These are phyloP conservation scores for Ophiostoma sp. DNA, from an alignment of 2,329 filamentous ascomycete species.

Conservation along the genomic window DNA sequence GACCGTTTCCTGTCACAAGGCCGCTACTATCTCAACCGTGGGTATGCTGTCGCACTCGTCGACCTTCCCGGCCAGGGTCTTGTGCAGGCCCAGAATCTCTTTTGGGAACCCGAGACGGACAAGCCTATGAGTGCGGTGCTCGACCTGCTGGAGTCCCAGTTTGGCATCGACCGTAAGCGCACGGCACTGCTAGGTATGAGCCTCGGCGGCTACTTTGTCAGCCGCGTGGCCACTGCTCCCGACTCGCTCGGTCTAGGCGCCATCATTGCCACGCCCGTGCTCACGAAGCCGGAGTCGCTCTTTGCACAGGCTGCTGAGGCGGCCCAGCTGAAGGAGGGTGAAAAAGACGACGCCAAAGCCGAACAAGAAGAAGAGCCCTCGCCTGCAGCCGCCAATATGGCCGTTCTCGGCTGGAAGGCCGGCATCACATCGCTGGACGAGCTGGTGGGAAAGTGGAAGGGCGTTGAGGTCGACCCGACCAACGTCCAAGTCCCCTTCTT, in stretches of 20 bases:
- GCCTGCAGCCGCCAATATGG: background rate
- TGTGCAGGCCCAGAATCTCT: background rate
- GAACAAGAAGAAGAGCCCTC: no score
- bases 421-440: background rate
- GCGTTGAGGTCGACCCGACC: background rate
- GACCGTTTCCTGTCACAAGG: background rate
- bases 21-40: background rate
- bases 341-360: background rate
- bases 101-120: background rate
- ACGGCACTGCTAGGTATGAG: background rate
- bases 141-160: background rate
- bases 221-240: background rate
- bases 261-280: conserved; percentile 4
- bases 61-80: background rate
- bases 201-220: background rate
- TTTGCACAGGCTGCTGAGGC: background rate
- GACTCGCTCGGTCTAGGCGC: background rate
- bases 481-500: background rate
- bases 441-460: background rate
- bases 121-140: background rate
- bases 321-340: background rate
- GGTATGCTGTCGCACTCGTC: background rate
- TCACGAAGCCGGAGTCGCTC: background rate
- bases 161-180: background rate
- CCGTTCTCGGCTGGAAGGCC: background rate